These are phyloP conservation scores for Tephrocybe sp. DNA, from an alignment of 768 basidiomycete genomes.

Conservation along the genomic window DNA sequence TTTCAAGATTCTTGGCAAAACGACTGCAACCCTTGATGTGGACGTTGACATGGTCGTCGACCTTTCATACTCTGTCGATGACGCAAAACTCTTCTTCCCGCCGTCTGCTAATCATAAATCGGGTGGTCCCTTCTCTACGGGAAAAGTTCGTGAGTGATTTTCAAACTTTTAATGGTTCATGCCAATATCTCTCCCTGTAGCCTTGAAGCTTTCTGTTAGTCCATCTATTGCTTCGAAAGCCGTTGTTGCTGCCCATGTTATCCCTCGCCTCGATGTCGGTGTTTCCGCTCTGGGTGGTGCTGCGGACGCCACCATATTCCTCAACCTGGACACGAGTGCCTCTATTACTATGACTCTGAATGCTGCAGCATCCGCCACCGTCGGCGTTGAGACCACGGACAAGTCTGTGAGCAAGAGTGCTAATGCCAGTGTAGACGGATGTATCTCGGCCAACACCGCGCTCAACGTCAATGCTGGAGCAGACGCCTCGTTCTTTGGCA, in stretches of 20 bases:
- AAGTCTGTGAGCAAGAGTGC: neutral
- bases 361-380: neutral
- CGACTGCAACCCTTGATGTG: constrained; percentile 32
- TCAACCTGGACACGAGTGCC: constrained; percentile 39
- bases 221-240: constrained; percentile 39
- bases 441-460: constrained; percentile 33
- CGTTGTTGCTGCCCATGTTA: constrained; percentile 44
- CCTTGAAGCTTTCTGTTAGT: constrained; percentile 39
- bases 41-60: constrained; percentile 38
- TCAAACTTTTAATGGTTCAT: neutral
- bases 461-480: constrained; percentile 41
- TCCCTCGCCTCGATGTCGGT: constrained; percentile 45
- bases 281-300: constrained; percentile 37
- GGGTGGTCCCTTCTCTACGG: constrained; percentile 29
- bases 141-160: constrained; percentile 39
- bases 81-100: constrained; percentile 44
- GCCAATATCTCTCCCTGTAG: constrained; percentile 20
- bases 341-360: constrained; percentile 14
- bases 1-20: constrained; percentile 39
- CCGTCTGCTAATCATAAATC: constrained; percentile 21
- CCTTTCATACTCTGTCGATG: constrained; percentile 38
- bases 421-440: constrained; percentile 23
- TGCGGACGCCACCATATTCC: constrained; percentile 38
- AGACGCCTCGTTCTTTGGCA: constrained; percentile 36
- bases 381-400: constrained; percentile 4